phyloP scores from a whole-genome alignment of 805 yeast species.

The Starmerella asiatica region DNA sequence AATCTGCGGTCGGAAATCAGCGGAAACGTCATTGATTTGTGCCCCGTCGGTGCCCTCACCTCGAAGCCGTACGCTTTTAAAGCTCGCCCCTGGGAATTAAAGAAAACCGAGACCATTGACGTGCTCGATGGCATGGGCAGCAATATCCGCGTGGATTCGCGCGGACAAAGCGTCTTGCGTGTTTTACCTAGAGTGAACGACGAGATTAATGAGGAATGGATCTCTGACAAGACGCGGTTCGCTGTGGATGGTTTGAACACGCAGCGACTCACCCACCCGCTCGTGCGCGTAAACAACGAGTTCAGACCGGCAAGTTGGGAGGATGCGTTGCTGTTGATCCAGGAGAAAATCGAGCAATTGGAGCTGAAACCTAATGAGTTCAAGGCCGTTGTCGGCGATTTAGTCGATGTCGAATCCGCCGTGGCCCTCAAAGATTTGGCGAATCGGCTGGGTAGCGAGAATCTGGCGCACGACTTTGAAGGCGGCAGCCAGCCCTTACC shows the following conservation, averaged over 20 bases:
- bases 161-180: constrained; percentile 80
- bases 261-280: constrained; percentile 72
- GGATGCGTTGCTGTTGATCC: constrained; percentile 60
- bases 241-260: constrained; percentile 77
- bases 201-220: constrained; percentile 84
- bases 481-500: constrained; percentile 44
- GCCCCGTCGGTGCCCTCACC: constrained; percentile 88
- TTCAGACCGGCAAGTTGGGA: constrained; percentile 78
- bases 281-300: constrained; percentile 52
- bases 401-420: constrained; percentile 69
- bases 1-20: constrained; percentile 73
- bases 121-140: constrained; percentile 76
- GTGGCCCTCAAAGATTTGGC: constrained; percentile 69
- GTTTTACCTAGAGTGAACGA: constrained; percentile 76
- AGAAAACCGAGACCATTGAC: constrained; percentile 75
- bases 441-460: constrained; percentile 68
- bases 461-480: constrained; percentile 57
- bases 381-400: constrained; percentile 71
- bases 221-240: constrained; percentile 73
- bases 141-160: constrained; percentile 68
- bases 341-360: constrained; percentile 43
- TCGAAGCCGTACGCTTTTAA: constrained; percentile 84
- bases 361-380: constrained; percentile 55
- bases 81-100: constrained; percentile 88
- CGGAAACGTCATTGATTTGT: constrained; percentile 74